phyloP scores from a whole-genome alignment of 805 yeast genomes.

The Ogataea parapolymorpha region DNA sequence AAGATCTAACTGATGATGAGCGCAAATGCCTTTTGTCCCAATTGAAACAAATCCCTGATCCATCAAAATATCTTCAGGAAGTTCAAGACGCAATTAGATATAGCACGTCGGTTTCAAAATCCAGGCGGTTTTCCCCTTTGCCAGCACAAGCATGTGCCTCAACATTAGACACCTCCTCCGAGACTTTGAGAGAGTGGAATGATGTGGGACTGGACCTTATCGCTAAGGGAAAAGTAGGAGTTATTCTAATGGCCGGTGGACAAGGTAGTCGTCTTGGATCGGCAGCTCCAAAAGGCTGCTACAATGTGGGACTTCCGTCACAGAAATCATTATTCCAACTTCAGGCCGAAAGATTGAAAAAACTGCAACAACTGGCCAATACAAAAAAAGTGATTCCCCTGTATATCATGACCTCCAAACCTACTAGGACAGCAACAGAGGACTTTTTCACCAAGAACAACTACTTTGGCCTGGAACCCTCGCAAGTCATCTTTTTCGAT shows the following conservation, averaged over 20 bases:
- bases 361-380: slow-evolving; percentile 56
- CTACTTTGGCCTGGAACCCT: slow-evolving; percentile 65
- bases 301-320: slow-evolving; percentile 80
- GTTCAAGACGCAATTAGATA: slow-evolving; percentile 46
- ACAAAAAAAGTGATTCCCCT: slow-evolving; percentile 50
- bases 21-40: slow-evolving; percentile 39
- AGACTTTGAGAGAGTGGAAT: slow-evolving; percentile 30
- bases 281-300: slow-evolving; percentile 89
- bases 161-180: slow-evolving; percentile 35
- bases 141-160: slow-evolving; percentile 55
- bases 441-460: slow-evolving; percentile 55
- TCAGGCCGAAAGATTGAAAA: slow-evolving; percentile 81
- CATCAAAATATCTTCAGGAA: slow-evolving; percentile 37
- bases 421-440: slow-evolving; percentile 77
- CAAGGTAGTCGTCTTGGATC: slow-evolving; percentile 97
- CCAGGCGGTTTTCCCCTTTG: slow-evolving; percentile 41
- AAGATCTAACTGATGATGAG: slow-evolving; percentile 35
- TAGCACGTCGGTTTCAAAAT: slow-evolving; percentile 20
- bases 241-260: slow-evolving; percentile 95
- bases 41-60: slow-evolving; percentile 40
- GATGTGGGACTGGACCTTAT: slow-evolving; percentile 65
- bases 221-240: slow-evolving; percentile 72
- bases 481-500: slow-evolving; percentile 75
- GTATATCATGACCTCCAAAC: slow-evolving; percentile 94
- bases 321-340: slow-evolving; percentile 82